Percentiles rank a stretch among this genome's conserved stretches.
Evolutionary conservation across 331 rosid genomes (phyloP).

Genomic region (Arachis monticola): DNA sequence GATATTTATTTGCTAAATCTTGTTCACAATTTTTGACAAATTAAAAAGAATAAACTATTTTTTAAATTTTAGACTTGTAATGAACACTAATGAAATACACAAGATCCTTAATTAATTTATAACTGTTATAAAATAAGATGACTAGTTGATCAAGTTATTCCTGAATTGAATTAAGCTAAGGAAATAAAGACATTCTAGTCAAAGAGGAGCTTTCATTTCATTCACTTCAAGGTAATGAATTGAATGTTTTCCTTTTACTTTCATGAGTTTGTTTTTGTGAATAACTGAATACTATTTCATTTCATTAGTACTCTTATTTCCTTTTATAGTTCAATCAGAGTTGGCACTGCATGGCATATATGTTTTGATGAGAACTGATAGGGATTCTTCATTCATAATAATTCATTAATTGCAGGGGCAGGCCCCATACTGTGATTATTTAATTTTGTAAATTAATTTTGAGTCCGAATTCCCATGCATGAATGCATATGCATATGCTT

Average conservation of each 20-base stretch:
- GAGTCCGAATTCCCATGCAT: constrained; percentile 52
- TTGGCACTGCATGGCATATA: neutral
- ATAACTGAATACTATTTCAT: neutral
- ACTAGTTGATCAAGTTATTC: neutral
- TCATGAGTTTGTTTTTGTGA: neutral
- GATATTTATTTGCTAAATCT: too few species aligned
- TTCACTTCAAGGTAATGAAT: neutral
- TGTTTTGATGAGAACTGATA: constrained; percentile 10
- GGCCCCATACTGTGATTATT: constrained; percentile 24
- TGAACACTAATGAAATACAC: too few species aligned
- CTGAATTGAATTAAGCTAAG: too few species aligned
- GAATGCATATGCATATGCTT: constrained; percentile 33
- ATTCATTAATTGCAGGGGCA: constrained; percentile 24
- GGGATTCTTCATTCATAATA: neutral
- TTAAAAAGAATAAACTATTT: too few species aligned
- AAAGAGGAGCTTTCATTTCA: neutral
- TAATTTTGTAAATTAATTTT: too few species aligned
- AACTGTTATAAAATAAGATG: neutral
- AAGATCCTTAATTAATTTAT: too few species aligned
- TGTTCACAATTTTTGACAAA: too few species aligned
- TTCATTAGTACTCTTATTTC: neutral
- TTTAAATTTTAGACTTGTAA: too few species aligned
- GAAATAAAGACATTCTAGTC: neutral
- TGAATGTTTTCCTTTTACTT: neutral
- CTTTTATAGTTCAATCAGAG: neutral